These are phyloP conservation scores for Puccinia triticina DNA, from an alignment of 1,284 basidiomycete species.

Conservation along the genomic window DNA sequence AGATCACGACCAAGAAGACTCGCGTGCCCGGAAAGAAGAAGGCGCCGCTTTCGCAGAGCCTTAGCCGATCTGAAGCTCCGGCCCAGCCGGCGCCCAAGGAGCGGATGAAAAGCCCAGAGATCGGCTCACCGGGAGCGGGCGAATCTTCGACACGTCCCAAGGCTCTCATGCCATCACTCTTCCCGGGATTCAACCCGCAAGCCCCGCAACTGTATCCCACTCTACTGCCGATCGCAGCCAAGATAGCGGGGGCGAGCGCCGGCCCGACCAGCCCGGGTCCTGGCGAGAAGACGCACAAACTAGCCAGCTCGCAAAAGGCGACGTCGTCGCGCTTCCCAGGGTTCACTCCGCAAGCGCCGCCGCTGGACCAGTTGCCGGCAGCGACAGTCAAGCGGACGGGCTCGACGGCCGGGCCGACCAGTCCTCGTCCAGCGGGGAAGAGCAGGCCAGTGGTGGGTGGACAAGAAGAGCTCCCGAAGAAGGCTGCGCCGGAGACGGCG, in stretches of 20 bases:
- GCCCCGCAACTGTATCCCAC: slow-evolving; percentile 29
- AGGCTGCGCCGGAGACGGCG: neutral
- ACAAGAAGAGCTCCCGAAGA: neutral
- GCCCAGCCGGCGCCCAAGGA: neutral
- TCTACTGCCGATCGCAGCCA: slow-evolving; percentile 17
- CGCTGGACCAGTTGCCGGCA: neutral
- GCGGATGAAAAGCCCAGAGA: neutral
- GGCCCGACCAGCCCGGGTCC: neutral
- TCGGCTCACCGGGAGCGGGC: neutral
- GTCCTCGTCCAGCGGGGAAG: neutral
- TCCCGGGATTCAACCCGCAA: slow-evolving; percentile 30
- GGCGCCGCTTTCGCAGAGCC: neutral
- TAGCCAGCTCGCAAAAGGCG: no score
- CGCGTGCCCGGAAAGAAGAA: slow-evolving; percentile 10
- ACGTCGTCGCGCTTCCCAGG: no score
- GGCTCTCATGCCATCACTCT: neutral
- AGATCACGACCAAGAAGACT: neutral
- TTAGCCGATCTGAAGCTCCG: neutral
- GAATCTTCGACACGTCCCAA: neutral
- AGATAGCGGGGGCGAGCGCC: neutral
- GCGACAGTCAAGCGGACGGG: neutral
- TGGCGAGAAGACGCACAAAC: neutral
- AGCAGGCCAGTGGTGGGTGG: neutral
- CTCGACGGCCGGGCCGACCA: neutral
- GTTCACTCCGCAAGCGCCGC: no score